These are phyloP conservation scores for Vitis cinerea DNA, from an alignment of 164 flowering plant genomes.

Conservation along the genomic window DNA sequence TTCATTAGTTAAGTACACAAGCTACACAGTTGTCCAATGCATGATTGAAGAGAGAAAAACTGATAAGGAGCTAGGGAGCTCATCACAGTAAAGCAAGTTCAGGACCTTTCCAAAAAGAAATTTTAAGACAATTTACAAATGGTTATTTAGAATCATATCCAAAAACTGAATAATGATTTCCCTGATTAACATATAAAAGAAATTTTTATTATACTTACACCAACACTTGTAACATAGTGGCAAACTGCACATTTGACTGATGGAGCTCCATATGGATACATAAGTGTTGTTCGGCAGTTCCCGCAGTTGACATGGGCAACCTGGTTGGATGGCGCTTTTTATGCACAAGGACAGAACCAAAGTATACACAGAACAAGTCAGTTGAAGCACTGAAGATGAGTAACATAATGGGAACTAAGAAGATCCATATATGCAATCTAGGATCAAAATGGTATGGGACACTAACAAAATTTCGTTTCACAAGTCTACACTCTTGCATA, in stretches of 20 bases:
- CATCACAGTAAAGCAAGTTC: too few relatives aligned
- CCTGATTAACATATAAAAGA: neutral
- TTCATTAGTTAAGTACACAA: too few relatives aligned
- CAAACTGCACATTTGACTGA: slow-evolving; percentile 94
- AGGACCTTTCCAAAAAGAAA: too few relatives aligned
- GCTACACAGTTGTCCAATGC: too few relatives aligned
- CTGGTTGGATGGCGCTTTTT: slow-evolving; percentile 41
- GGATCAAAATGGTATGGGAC: neutral
- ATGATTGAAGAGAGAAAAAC: too few relatives aligned
- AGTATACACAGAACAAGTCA: slow-evolving; percentile 13
- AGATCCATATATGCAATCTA: neutral
- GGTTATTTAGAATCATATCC: neutral
- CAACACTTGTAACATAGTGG: slow-evolving; percentile 72
- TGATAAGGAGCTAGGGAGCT: too few relatives aligned
- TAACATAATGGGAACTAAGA: neutral
- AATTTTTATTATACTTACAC: slow-evolving; percentile 41
- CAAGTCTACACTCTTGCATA: neutral
- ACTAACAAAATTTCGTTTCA: too few relatives aligned
- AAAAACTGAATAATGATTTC: neutral
- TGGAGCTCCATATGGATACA: slow-evolving; percentile 92
- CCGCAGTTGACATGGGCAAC: slow-evolving; percentile 83
- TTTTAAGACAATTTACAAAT: too few relatives aligned
- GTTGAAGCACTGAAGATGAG: neutral
- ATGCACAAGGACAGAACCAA: slow-evolving; percentile 13
- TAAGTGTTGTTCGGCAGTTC: slow-evolving; percentile 76